Evolutionary conservation across 257 asterid genomes (phyloP).

Genomic region (Solanum clarkiae): DNA sequence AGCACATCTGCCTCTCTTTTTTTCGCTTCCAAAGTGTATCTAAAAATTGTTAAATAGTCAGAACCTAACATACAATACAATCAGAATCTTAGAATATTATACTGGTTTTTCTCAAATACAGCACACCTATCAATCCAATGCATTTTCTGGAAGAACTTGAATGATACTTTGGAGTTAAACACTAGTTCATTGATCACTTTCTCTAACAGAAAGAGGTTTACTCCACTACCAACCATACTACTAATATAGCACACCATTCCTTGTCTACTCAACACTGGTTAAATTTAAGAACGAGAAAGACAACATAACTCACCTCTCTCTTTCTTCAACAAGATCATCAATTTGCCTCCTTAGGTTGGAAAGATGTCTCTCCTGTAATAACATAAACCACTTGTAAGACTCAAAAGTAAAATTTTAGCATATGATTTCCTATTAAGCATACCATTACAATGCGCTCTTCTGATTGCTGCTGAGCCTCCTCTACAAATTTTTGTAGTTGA

Average conservation of each 20-base stretch:
- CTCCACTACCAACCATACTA: background rate
- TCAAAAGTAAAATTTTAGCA: background rate
- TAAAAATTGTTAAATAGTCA: constrained; percentile 15
- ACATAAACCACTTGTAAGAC: constrained; percentile 11
- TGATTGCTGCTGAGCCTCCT: constrained; percentile 62
- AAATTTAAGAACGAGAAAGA: background rate
- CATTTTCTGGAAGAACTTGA: background rate
- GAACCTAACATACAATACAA: background rate
- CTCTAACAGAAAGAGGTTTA: background rate
- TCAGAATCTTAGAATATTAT: background rate
- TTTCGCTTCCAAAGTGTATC: constrained; percentile 42
- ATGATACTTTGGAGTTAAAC: background rate
- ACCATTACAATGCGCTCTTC: constrained; percentile 50
- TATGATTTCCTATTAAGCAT: background rate
- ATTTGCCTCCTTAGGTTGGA: constrained; percentile 41
- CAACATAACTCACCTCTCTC: constrained; percentile 39
- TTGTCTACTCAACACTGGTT: background rate
- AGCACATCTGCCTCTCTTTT: constrained; percentile 45
- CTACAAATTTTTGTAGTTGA: constrained; percentile 61
- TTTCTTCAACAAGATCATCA: constrained; percentile 51
- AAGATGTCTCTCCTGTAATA: constrained; percentile 50
- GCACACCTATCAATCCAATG: background rate
- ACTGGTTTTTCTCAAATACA: background rate
- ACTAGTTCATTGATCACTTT: background rate
- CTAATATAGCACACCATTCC: background rate